Conservation (phyloP, 2,329 filamentous ascomycete species). For the Cladosporium sp. region DNA sequence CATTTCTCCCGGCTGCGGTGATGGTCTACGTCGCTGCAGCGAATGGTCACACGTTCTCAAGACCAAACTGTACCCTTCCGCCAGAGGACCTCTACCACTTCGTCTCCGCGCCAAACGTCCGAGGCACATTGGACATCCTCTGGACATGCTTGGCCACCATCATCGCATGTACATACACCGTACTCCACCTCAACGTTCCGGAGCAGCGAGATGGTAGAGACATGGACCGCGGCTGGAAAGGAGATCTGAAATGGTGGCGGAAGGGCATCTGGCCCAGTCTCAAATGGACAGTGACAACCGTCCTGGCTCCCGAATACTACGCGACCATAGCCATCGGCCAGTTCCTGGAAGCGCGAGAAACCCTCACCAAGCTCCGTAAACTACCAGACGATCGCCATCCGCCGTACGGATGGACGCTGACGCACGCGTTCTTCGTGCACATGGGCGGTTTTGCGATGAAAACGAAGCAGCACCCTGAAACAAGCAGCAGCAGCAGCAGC, state of each 20-base stretch:
- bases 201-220: conserved; percentile 1
- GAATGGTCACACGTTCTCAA: too few relatives aligned
- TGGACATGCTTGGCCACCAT: conserved; percentile 33
- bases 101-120: conserved; percentile 12
- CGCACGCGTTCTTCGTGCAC: conserved; percentile 27
- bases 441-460: conserved; percentile 25
- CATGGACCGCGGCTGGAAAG: background rate
- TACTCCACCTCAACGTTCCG: conserved; percentile 35
- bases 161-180: conserved; percentile 32
- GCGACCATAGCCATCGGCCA: conserved; percentile 1
- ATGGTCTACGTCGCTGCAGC: too few relatives aligned
- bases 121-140: conserved; percentile 31
- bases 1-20: too few relatives aligned
- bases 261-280: background rate
- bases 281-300: conserved; percentile 1
- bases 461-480: background rate
- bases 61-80: conserved; percentile 9
- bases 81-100: background rate
- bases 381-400: background rate
- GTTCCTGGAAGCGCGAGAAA: background rate
- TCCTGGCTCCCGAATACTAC: conserved; percentile 6
- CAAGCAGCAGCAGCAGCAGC: too few relatives aligned
- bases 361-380: background rate
- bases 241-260: conserved; percentile 6
- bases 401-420: conserved; percentile 20